Evolutionary conservation across 2,329 filamentous ascomycete species (phyloP).

Genomic region (Fusarium albidum): DNA sequence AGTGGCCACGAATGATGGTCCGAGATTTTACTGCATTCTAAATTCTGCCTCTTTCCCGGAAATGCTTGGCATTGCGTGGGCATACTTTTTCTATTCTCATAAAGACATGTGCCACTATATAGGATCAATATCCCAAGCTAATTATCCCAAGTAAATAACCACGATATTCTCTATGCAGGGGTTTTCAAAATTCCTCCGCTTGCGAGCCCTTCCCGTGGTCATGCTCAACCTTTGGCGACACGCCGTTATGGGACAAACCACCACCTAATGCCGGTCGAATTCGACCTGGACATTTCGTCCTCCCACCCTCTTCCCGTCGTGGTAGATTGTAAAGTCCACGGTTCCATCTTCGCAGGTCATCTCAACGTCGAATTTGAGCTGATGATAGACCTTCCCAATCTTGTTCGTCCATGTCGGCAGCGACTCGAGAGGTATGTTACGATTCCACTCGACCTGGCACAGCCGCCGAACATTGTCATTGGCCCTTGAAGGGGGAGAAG

Average conservation of each 20-base stretch:
- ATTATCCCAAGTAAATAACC: too few relatives aligned
- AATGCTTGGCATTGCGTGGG: not conserved
- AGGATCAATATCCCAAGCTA: too few relatives aligned
- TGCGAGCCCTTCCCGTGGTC: too few relatives aligned
- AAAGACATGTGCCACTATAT: too few relatives aligned
- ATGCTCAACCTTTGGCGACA: too few relatives aligned
- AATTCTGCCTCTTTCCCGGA: too few relatives aligned
- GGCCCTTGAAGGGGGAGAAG: rapidly evolving
- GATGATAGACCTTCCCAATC: not conserved
- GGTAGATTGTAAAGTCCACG: conserved; percentile 33
- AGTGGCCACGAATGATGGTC: too few relatives aligned
- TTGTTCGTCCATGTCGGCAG: conserved; percentile 26
- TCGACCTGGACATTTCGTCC: conserved; percentile 29
- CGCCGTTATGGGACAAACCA: not conserved
- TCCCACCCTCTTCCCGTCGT: conserved; percentile 22
- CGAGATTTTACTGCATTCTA: too few relatives aligned
- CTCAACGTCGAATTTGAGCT: conserved; percentile 13
- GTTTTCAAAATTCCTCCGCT: too few relatives aligned
- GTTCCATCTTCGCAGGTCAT: conserved; percentile 33
- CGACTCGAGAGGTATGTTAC: not conserved
- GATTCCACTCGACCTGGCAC: conserved; percentile 33
- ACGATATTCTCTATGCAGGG: too few relatives aligned
- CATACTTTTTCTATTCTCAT: not conserved
- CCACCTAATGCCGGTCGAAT: conserved; percentile 15
- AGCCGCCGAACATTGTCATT: conserved; percentile 6